phyloP scores from a whole-genome alignment of 805 yeast genomes.

The Saturnispora dispora region DNA sequence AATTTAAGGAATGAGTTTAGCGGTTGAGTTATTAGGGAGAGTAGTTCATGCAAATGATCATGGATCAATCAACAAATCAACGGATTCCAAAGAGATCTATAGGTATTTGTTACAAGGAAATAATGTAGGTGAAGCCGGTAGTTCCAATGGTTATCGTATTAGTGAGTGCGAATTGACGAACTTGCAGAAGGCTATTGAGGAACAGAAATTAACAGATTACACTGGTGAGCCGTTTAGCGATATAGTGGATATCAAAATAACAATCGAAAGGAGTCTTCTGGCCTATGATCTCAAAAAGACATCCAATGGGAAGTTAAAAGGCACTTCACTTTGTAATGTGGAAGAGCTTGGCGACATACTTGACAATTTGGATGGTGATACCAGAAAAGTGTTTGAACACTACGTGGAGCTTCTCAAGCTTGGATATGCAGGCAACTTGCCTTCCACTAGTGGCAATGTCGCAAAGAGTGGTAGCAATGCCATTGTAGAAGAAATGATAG shows the following conservation, averaged over 20 bases:
- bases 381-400: not conserved
- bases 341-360: not conserved
- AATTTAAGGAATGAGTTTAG: not conserved
- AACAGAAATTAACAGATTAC: not conserved
- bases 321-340: not conserved
- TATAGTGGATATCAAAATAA: conserved; percentile 11
- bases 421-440: conserved; percentile 11
- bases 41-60: not conserved
- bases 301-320: not conserved
- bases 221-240: not conserved
- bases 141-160: not conserved
- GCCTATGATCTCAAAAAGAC: conserved; percentile 6
- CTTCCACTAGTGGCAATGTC: not conserved
- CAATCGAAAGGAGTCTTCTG: conserved; percentile 13
- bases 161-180: not conserved
- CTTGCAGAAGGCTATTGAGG: not conserved
- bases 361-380: not conserved
- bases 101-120: conserved; percentile 1
- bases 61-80: not conserved
- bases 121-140: not conserved
- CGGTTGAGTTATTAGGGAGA: conserved; percentile 6
- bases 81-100: conserved; percentile 1
- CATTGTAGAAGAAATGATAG: conserved; percentile 36
- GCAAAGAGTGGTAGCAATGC: conserved; percentile 2
- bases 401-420: conserved; percentile 11